Percentiles rank a stretch among this genome's conserved stretches.
Conservation (phyloP, 2,329 filamentous ascomycete genomes). For the Calonectria naviculata region DNA sequence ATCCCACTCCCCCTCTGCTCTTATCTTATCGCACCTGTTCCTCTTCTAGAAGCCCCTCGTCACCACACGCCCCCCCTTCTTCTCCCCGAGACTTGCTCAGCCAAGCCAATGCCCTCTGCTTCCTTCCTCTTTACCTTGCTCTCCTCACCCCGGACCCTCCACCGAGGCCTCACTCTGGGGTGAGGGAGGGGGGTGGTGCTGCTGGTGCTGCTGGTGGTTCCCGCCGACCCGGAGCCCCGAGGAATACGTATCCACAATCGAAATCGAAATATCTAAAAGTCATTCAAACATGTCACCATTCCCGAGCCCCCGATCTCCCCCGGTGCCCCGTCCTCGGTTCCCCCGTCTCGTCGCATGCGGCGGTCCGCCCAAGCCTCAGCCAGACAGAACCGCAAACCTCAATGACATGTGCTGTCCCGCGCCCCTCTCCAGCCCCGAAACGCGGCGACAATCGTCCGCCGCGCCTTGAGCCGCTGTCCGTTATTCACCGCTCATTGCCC, state of each 20-base stretch:
- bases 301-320: slow-evolving; percentile 28
- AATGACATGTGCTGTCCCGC: background rate
- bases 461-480: too few species aligned
- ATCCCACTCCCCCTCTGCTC: slow-evolving; percentile 35
- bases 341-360: slow-evolving; percentile 10
- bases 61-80: background rate
- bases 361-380: background rate
- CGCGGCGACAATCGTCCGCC: background rate
- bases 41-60: slow-evolving; percentile 37
- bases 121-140: background rate
- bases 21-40: slow-evolving; percentile 8
- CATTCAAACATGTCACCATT: slow-evolving; percentile 43
- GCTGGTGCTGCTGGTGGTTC: background rate
- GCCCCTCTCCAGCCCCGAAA: background rate
- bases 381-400: background rate
- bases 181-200: background rate
- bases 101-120: background rate
- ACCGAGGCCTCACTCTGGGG: slow-evolving; percentile 27
- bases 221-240: slow-evolving; percentile 40
- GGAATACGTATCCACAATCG: slow-evolving; percentile 28
- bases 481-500: slow-evolving; percentile 5
- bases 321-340: slow-evolving; percentile 16
- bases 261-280: slow-evolving; percentile 19
- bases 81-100: background rate
- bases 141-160: slow-evolving; percentile 20